Conservation (phyloP, 495 filamentous ascomycete genomes). For the Emericellopsis terricola region DNA sequence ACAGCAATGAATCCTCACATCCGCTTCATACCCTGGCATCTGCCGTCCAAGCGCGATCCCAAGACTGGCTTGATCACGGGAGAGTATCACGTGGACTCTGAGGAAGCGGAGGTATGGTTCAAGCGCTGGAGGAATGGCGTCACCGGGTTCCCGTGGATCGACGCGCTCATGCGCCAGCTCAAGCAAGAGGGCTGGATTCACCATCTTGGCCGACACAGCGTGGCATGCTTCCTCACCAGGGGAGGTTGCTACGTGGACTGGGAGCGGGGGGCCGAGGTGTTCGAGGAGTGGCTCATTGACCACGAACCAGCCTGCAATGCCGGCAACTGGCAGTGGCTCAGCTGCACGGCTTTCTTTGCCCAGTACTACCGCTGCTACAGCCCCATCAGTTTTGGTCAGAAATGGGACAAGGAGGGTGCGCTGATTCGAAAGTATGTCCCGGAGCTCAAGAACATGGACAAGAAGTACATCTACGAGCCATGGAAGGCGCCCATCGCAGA, state of each 20-base stretch:
- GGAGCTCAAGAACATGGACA: constrained; percentile 36
- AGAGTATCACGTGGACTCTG: constrained; percentile 35
- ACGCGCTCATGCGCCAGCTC: constrained; percentile 60
- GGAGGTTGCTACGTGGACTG: constrained; percentile 57
- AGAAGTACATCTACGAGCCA: constrained; percentile 58
- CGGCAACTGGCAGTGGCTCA: constrained; percentile 65
- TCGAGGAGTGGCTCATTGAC: constrained; percentile 53
- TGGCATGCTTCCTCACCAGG: constrained; percentile 55
- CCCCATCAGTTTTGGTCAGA: constrained; percentile 46
- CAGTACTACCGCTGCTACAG: constrained; percentile 50
- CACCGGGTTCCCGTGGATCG: constrained; percentile 59
- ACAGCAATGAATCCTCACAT: constrained; percentile 39
- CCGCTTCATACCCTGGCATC: constrained; percentile 53
- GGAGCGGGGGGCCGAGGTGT: constrained; percentile 57
- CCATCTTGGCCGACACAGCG: constrained; percentile 51
- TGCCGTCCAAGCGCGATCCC: constrained; percentile 33
- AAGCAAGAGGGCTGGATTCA: constrained; percentile 54
- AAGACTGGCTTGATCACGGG: constrained; percentile 21
- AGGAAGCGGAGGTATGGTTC: constrained; percentile 40
- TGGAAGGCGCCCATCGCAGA: constrained; percentile 47
- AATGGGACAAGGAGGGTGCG: constrained; percentile 43
- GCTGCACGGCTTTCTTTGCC: constrained; percentile 47
- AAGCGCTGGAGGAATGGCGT: constrained; percentile 42
- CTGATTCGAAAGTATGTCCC: constrained; percentile 44
- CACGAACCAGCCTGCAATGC: constrained; percentile 51